These are phyloP conservation scores for Pseudonectria foliicola DNA, from an alignment of 2,329 filamentous ascomycete genomes.

Conservation along the genomic window DNA sequence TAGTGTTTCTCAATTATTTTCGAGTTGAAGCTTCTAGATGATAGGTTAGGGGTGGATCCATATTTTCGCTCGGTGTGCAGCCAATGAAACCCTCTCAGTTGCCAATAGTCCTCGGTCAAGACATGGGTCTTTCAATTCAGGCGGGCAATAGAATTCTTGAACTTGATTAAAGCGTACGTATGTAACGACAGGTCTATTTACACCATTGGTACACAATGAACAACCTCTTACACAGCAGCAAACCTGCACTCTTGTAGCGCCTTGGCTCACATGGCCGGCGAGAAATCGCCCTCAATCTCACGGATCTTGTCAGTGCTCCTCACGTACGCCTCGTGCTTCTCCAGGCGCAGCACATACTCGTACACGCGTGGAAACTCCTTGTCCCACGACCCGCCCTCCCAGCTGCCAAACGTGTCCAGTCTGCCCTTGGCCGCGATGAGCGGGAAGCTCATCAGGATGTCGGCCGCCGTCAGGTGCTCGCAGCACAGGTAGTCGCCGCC, in stretches of 20 bases:
- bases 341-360: constrained; percentile 40
- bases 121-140: too few relatives aligned
- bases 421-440: constrained; percentile 37
- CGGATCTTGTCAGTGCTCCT: constrained; percentile 41
- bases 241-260: too few relatives aligned
- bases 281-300: constrained; percentile 38
- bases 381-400: constrained; percentile 33
- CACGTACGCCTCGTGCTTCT: constrained; percentile 40
- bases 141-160: too few relatives aligned
- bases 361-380: constrained; percentile 36
- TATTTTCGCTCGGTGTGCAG: constrained; percentile 4
- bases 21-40: constrained; percentile 5
- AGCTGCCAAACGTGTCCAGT: constrained; percentile 35
- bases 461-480: constrained; percentile 41
- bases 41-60: neutral
- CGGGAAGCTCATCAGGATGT: constrained; percentile 47
- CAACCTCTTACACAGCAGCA: too few relatives aligned
- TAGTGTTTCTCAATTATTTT: constrained; percentile 16
- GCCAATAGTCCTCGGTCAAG: constrained; percentile 1
- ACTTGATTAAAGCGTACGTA: too few relatives aligned
- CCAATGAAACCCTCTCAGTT: constrained; percentile 10
- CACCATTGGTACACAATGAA: too few relatives aligned
- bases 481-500: constrained; percentile 43
- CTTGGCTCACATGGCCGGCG: constrained; percentile 8
- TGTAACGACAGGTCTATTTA: too few relatives aligned